Evolutionary conservation across 2,329 filamentous ascomycete species (phyloP).

Genomic region (Fusarium nelsonii): DNA sequence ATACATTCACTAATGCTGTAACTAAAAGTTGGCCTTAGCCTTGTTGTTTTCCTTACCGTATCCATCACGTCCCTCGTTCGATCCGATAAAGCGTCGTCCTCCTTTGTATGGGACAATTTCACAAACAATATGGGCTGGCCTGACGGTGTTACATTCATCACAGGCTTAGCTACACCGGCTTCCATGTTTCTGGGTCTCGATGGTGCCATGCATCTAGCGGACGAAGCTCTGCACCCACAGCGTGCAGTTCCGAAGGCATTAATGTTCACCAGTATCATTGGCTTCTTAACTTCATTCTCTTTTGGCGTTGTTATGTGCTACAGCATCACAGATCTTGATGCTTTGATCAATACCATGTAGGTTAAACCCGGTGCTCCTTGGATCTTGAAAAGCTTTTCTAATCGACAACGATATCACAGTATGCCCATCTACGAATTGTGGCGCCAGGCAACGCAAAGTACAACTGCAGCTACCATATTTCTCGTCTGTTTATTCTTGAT

Average conservation of each 20-base stretch:
- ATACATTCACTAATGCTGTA: not conserved
- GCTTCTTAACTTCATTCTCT: not conserved
- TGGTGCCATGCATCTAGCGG: not conserved
- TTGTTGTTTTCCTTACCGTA: not conserved
- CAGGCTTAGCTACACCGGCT: not conserved
- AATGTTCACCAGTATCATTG: not conserved
- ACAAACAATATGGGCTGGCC: not conserved
- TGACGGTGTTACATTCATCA: not conserved
- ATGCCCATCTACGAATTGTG: not conserved
- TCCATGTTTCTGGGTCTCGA: not conserved
- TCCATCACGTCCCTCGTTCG: not conserved
- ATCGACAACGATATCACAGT: not conserved
- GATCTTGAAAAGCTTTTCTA: too few species aligned
- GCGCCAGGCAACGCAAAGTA: not conserved
- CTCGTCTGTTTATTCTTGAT: not conserved
- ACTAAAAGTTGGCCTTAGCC: not conserved
- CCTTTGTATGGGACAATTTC: not conserved
- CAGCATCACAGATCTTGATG: not conserved
- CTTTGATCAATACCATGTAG: not conserved
- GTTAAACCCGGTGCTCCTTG: too few species aligned
- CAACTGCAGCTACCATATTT: not conserved
- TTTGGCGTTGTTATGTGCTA: not conserved
- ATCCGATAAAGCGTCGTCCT: not conserved
- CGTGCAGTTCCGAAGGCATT: not conserved
- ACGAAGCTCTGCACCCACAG: not conserved